A percentile compares a stretch with the other conserved stretches of the same genome.
Conservation (phyloP, 202 grass and related monocot species). For the Miscanthus sacchariflorus region DNA sequence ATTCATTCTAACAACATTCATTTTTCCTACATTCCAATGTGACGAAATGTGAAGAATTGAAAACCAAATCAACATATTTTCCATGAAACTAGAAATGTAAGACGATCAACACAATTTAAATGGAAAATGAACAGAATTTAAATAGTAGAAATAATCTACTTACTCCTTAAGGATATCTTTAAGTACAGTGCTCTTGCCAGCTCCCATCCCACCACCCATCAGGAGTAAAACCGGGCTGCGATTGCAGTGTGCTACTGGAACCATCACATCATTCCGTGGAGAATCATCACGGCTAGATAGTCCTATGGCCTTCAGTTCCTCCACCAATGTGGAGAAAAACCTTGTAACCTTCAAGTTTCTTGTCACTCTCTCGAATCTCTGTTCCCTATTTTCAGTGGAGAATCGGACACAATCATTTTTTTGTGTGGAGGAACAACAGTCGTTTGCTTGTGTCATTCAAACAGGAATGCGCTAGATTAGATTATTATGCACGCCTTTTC, state of each 20-base stretch:
- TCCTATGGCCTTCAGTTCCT: slow-evolving; percentile 90
- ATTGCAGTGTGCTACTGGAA: slow-evolving; percentile 62
- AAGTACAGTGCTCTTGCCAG: slow-evolving; percentile 85
- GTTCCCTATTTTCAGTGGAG: slow-evolving; percentile 58
- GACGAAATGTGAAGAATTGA: neutral
- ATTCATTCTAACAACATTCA: neutral
- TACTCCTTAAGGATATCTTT: slow-evolving; percentile 87
- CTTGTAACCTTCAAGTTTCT: slow-evolving; percentile 87
- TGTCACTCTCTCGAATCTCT: slow-evolving; percentile 84
- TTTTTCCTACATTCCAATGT: neutral
- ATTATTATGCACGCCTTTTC: neutral
- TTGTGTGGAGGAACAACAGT: slow-evolving; percentile 5
- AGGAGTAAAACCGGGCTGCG: slow-evolving; percentile 74
- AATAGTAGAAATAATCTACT: slow-evolving; percentile 36
- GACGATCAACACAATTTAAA: neutral
- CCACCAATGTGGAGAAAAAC: slow-evolving; percentile 85
- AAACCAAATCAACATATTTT: slow-evolving; percentile 12
- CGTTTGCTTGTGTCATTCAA: neutral
- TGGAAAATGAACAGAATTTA: neutral
- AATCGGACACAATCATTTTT: slow-evolving; percentile 38
- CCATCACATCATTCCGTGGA: slow-evolving; percentile 63
- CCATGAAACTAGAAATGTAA: neutral
- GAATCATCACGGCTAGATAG: slow-evolving; percentile 46
- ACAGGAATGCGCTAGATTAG: neutral
- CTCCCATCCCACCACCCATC: slow-evolving; percentile 89